phyloP scores from a whole-genome alignment of 768 basidiomycete genomes.

The Dioszegia aurantiaca region DNA sequence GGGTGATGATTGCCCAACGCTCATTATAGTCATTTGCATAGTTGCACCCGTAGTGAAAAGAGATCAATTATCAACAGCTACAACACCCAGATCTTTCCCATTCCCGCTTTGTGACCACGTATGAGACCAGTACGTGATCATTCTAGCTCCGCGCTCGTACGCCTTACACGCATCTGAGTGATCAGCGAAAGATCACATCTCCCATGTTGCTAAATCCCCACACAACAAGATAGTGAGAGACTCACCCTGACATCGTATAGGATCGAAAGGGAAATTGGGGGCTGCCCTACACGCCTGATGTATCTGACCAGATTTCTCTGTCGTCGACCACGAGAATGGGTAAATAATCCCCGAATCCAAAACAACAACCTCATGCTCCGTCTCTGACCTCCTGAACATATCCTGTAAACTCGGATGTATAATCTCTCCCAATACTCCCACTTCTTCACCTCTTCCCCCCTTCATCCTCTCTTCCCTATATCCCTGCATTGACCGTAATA shows the following conservation, averaged over 20 bases:
- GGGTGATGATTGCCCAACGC: too few species aligned
- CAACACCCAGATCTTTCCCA: constrained; percentile 12
- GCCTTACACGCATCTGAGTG: constrained; percentile 13
- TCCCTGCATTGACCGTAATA: constrained; percentile 9
- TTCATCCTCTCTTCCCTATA: constrained; percentile 6
- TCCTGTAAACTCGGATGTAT: neutral
- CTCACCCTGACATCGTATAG: constrained; percentile 22
- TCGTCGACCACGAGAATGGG: constrained; percentile 19
- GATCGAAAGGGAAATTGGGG: constrained; percentile 15
- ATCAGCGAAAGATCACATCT: too few species aligned
- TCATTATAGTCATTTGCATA: too few species aligned
- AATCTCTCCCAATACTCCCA: neutral
- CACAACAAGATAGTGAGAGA: too few species aligned
- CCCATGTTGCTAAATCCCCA: too few species aligned
- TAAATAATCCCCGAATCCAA: constrained; percentile 17
- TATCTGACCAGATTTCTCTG: neutral
- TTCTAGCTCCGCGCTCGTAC: constrained; percentile 23
- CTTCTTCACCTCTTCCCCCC: too few species aligned
- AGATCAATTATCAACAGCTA: constrained; percentile 5
- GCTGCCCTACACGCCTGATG: constrained; percentile 17
- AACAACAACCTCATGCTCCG: constrained; percentile 14
- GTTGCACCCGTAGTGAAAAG: too few species aligned
- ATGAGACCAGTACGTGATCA: constrained; percentile 29
- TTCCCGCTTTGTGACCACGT: constrained; percentile 18
- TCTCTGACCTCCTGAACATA: neutral